phyloP scores from a whole-genome alignment of 192 early-diverging fungal species.

The Kickxella alabastrina region DNA sequence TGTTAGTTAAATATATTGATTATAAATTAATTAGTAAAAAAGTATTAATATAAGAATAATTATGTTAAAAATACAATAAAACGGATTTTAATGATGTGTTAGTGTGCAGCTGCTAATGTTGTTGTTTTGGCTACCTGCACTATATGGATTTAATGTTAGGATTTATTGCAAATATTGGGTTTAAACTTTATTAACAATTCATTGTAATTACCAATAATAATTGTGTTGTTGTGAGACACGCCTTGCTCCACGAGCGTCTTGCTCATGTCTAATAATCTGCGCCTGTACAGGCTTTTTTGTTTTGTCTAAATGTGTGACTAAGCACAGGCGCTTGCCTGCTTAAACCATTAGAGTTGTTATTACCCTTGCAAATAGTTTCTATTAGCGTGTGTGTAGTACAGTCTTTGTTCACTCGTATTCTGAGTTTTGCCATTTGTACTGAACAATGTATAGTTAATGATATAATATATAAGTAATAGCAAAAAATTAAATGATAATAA shows the following conservation, averaged over 20 bases:
- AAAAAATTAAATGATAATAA: neutral
- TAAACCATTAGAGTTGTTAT: too few species aligned
- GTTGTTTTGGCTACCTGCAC: neutral
- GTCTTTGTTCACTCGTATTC: neutral
- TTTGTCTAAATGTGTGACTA: neutral
- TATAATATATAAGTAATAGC: neutral
- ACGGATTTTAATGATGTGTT: neutral
- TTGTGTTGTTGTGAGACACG: neutral
- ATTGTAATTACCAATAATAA: constrained; percentile 2
- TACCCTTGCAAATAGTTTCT: neutral
- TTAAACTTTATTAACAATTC: neutral
- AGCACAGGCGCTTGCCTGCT: neutral
- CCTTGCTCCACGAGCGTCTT: constrained; percentile 2
- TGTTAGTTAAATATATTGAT: neutral
- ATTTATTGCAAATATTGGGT: neutral
- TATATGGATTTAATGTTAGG: neutral
- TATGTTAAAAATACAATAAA: neutral
- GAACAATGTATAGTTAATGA: neutral
- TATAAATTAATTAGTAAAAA: neutral
- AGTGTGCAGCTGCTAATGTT: neutral
- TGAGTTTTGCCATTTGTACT: constrained; percentile 1
- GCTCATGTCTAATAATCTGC: neutral
- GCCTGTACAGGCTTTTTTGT: neutral
- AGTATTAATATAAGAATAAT: neutral
- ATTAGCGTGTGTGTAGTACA: constrained; percentile 2